phyloP scores from a whole-genome alignment of 129 eudicot genomes.

The Tagetes patula region DNA sequence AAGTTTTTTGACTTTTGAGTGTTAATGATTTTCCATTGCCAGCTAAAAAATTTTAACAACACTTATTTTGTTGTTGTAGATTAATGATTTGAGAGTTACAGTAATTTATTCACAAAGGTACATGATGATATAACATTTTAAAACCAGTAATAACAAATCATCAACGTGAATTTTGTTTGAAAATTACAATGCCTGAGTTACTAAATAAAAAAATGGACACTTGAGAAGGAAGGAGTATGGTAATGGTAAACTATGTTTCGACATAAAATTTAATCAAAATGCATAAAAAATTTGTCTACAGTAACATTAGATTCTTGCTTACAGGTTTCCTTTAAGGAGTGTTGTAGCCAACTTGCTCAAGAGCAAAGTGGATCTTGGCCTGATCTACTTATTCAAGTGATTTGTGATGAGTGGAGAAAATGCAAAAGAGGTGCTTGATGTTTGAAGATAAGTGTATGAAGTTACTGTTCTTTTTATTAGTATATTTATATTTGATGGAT shows the following conservation, averaged over 20 bases:
- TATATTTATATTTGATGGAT: background rate
- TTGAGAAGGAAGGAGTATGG: background rate
- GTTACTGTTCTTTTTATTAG: slow-evolving; percentile 1
- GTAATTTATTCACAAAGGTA: slow-evolving; percentile 5
- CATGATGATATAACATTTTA: background rate
- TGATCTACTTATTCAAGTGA: slow-evolving; percentile 63
- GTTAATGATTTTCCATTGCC: background rate
- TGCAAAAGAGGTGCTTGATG: slow-evolving; percentile 80
- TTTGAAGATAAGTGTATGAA: slow-evolving; percentile 7
- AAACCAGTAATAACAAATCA: slow-evolving; percentile 1
- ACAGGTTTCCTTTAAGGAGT: slow-evolving; percentile 58
- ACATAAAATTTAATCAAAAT: slow-evolving; percentile 10
- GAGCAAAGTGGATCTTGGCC: slow-evolving; percentile 85
- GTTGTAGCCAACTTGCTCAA: slow-evolving; percentile 46
- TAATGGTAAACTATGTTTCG: background rate
- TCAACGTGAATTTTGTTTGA: slow-evolving; percentile 1
- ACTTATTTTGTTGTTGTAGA: background rate
- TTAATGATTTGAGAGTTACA: slow-evolving; percentile 4
- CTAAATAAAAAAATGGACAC: background rate
- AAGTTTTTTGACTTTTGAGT: background rate
- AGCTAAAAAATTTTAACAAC: background rate
- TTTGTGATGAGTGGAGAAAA: slow-evolving; percentile 91
- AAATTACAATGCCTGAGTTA: background rate
- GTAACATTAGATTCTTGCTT: slow-evolving; percentile 25
- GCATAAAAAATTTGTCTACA: background rate